Conservation (phyloP, 345 rosid genomes). For the Lepidium africanum region DNA sequence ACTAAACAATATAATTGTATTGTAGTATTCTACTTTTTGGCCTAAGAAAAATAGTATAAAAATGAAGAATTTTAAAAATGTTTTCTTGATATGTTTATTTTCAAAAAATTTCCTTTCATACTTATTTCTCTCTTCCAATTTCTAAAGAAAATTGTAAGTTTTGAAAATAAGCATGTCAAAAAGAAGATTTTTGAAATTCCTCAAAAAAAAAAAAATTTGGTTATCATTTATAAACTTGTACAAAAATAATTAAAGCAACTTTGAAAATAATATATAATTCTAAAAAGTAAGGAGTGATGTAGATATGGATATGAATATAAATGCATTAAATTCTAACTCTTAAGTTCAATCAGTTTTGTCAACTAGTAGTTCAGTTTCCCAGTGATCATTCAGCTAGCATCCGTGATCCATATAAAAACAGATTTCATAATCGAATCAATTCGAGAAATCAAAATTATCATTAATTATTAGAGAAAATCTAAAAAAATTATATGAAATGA, state of each 20-base stretch:
- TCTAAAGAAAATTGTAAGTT: too few species aligned
- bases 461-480: not conserved
- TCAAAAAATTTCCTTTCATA: too few species aligned
- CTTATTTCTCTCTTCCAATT: too few species aligned
- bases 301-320: not conserved
- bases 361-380: not conserved
- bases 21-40: too few species aligned
- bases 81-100: too few species aligned
- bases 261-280: not conserved
- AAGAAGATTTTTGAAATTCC: too few species aligned
- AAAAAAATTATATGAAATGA: not conserved
- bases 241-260: not conserved
- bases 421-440: not conserved
- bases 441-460: not conserved
- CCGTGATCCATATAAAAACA: constrained; percentile 8
- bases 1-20: too few species aligned
- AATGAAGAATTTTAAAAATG: too few species aligned
- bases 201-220: too few species aligned
- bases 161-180: too few species aligned
- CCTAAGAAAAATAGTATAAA: too few species aligned
- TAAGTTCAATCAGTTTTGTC: not conserved
- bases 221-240: not conserved
- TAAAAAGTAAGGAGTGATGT: not conserved
- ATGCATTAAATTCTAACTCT: not conserved
- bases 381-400: not conserved